Conservation (phyloP, 345 rosid species). For the Ceriops tagal region DNA sequence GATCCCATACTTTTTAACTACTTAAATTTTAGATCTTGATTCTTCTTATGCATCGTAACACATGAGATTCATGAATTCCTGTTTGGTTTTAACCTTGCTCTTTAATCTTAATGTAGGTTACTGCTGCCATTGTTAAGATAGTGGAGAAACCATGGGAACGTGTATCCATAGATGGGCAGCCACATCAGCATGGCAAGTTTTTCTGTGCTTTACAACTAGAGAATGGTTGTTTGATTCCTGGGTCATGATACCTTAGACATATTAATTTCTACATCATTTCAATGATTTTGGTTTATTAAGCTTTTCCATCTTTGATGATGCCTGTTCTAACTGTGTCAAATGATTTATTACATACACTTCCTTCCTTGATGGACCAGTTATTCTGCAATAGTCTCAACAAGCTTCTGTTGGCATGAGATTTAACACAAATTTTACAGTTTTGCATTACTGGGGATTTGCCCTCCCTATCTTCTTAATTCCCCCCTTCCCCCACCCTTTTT, state of each 20-base stretch:
- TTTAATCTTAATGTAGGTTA: constrained; percentile 46
- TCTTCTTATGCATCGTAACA: neutral
- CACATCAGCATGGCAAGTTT: constrained; percentile 63
- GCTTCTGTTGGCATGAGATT: too few relatives aligned
- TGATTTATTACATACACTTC: too few relatives aligned
- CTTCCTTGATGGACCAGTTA: too few relatives aligned
- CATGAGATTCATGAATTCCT: neutral
- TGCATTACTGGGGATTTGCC: too few relatives aligned
- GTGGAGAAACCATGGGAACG: constrained; percentile 99
- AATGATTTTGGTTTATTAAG: too few relatives aligned
- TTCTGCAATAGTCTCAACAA: too few relatives aligned
- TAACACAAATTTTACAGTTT: too few relatives aligned
- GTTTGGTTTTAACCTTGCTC: neutral
- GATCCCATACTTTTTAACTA: neutral
- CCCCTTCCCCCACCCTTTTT: too few relatives aligned
- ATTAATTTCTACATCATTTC: too few relatives aligned
- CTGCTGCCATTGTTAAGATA: constrained; percentile 58
- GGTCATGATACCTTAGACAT: neutral
- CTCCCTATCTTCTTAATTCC: too few relatives aligned
- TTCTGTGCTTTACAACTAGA: neutral
- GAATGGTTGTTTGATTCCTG: neutral
- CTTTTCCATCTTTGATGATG: too few relatives aligned
- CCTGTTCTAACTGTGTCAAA: too few relatives aligned
- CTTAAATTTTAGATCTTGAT: neutral
- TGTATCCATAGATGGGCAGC: constrained; percentile 52